These are phyloP conservation scores for Boletellus dicymbophilus DNA, from an alignment of 1,284 basidiomycete species.

Conservation along the genomic window DNA sequence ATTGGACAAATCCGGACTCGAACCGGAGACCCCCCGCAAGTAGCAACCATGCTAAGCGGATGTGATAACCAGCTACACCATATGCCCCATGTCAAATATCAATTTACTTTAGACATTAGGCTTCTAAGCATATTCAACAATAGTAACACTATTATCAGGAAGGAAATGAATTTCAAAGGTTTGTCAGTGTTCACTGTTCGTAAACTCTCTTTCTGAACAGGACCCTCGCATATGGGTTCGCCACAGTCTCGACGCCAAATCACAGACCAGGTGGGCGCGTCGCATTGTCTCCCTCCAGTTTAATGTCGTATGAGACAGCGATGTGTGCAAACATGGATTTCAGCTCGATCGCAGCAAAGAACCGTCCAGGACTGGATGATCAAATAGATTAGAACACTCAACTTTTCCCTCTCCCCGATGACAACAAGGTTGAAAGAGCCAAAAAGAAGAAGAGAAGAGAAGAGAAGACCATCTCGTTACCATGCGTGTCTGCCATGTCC, in stretches of 20 bases:
- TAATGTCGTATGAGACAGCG: background rate
- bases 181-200: too few species aligned
- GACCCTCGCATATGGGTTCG: slow-evolving; percentile 10
- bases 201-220: slow-evolving; percentile 24
- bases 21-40: slow-evolving; percentile 42
- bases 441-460: too few species aligned
- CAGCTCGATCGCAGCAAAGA: background rate
- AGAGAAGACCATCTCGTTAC: too few species aligned
- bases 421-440: too few species aligned
- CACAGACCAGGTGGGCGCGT: background rate
- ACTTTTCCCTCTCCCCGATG: too few species aligned
- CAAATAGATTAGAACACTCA: too few species aligned
- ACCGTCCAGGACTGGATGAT: background rate
- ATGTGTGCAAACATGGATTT: background rate
- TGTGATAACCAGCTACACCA: slow-evolving; percentile 44
- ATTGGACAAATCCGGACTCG: slow-evolving; percentile 41
- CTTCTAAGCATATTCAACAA: too few species aligned
- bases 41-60: slow-evolving; percentile 14
- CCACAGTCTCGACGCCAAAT: too few species aligned
- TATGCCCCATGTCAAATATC: background rate
- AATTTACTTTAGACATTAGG: too few species aligned
- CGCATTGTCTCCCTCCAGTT: slow-evolving; percentile 13
- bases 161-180: too few species aligned
- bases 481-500: background rate
- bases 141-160: too few species aligned